Conservation (phyloP, 305 asterid species). For the Fraxinus baroniana region DNA sequence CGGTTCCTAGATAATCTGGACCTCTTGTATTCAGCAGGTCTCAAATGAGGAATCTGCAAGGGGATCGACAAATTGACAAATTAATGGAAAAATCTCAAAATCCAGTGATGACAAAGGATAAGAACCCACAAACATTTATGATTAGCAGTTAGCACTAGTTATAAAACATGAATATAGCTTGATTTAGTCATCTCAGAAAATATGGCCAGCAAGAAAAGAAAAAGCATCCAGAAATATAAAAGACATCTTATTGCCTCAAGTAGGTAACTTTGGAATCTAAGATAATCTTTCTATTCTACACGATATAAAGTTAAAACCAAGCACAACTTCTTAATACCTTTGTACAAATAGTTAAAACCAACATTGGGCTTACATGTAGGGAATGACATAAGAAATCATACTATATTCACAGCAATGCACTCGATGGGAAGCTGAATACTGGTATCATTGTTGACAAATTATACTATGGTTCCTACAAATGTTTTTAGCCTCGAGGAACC, state of each 20-base stretch:
- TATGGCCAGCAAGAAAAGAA: neutral
- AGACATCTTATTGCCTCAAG: neutral
- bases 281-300: neutral
- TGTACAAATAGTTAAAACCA: neutral
- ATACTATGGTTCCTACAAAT: neutral
- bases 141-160: neutral
- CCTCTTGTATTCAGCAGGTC: conserved; percentile 42
- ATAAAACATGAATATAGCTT: neutral
- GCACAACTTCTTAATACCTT: neutral
- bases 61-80: neutral
- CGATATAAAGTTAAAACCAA: neutral
- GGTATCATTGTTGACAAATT: neutral
- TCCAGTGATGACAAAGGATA: neutral
- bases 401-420: neutral
- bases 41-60: conserved; percentile 30
- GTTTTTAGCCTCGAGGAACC: neutral
- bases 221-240: neutral
- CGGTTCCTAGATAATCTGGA: conserved; percentile 38
- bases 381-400: neutral
- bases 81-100: neutral
- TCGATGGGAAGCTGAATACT: neutral
- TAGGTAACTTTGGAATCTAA: neutral
- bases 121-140: neutral
- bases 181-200: neutral
- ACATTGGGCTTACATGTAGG: neutral